Base-by-base conservation (phyloP, 371 early-diverging fungal species). In the Mucor velutinosus region DNA sequence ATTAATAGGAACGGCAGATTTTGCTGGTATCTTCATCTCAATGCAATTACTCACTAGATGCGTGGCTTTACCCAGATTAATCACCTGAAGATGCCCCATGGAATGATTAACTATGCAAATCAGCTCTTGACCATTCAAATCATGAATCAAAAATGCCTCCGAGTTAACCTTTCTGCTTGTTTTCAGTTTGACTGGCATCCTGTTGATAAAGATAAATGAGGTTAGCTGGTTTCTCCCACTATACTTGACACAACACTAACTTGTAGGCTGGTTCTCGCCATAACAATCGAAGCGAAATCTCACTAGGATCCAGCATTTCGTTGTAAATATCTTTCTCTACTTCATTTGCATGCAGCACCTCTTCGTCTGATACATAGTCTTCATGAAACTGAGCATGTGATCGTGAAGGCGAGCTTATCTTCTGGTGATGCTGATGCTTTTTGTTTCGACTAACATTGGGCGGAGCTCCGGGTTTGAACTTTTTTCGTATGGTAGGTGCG, bases 51-150 rank as follows among this genome's bases (percentile, higher is more conserved):
- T 32, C 29, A 57, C 25, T 12, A 49, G n/a, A 19, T 59, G 37
- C 0, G 43, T 27, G 12, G 58, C 66, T 43, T 62, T 71, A 19
- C 51, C 59, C 6, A 66, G 33, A 39, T 72, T 45, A 37, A 65
- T 45, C 3, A 64, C 37, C 35, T 65, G 68, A 32, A 68, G 61
- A 15, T 33, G 41, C 0, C 43, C 33, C 4, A 67, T 56, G 5
- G 75, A 55, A 15, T 72, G 63, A 37, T 85, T 77, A 15, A 82
- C 33, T 10, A 85, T 71, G 27, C 83, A 77, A 23, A 84, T 67
- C 0, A 81, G 62, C 15, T 75, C 68, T 60, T 73, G 56, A 0
- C 78, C 80, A 27, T 60, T 58, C 15, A 74, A 29, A 21, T 66
- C 61, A 49, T 79, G 78, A 4, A 72, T 63, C 10, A 80, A 30